Evolutionary conservation across 495 filamentous ascomycete species (phyloP).

Genomic region (Lichina pygmaea): DNA sequence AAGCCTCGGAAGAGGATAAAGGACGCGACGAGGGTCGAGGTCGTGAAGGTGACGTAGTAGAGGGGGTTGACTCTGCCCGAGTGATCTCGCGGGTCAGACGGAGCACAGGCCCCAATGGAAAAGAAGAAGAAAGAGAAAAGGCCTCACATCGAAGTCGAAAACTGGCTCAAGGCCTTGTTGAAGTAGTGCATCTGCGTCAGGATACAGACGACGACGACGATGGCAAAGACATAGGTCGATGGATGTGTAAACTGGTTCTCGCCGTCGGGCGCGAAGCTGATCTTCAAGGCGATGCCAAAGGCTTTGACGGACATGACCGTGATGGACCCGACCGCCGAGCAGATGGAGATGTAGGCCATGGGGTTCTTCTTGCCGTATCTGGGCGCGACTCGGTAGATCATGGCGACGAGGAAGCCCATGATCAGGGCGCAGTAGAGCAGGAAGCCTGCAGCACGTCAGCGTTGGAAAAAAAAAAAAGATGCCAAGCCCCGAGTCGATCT

Average conservation of each 20-base stretch:
- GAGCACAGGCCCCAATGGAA: background rate
- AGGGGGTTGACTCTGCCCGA: constrained; percentile 72
- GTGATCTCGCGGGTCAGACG: background rate
- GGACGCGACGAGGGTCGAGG: constrained; percentile 74
- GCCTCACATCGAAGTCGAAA: constrained; percentile 82
- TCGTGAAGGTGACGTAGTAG: constrained; percentile 99
- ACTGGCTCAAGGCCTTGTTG: constrained; percentile 93
- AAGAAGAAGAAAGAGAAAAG: background rate
- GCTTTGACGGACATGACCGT: constrained; percentile 98
- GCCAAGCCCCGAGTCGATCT: too few relatives aligned
- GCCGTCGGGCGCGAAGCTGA: constrained; percentile 43
- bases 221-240: constrained; percentile 89
- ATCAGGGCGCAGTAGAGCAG: constrained; percentile 57
- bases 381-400: constrained; percentile 89
- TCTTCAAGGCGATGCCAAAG: constrained; percentile 85
- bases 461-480: background rate
- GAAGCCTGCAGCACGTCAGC: constrained; percentile 31
- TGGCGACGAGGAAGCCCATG: constrained; percentile 54
- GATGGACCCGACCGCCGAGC: constrained; percentile 83
- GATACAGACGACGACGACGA: constrained; percentile 78
- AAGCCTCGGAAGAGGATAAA: constrained; percentile 96
- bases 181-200: constrained; percentile 99
- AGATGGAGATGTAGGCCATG: constrained; percentile 85
- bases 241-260: constrained; percentile 86
- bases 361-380: constrained; percentile 82